Percentiles rank a stretch among this genome's conserved stretches.
Evolutionary conservation across 179 eudicot species (phyloP).

Genomic region (Heliamphora pulchella): DNA sequence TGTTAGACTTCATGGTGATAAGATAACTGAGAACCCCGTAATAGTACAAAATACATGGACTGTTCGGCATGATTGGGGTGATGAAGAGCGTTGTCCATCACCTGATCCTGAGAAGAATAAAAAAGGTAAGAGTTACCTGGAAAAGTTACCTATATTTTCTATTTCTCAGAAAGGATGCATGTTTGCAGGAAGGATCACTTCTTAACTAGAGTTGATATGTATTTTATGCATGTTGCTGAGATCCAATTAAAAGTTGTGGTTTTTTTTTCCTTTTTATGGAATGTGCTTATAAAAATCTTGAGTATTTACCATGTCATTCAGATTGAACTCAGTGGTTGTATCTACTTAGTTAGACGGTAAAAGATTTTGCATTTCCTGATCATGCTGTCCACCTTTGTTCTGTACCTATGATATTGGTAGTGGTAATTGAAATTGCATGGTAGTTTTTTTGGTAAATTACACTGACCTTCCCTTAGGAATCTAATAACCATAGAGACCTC

Average conservation of each 20-base stretch:
- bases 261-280: background rate
- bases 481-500: too few species aligned
- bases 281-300: background rate
- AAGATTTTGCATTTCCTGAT: background rate
- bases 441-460: background rate
- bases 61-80: constrained; percentile 84
- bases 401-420: background rate
- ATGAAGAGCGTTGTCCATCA: constrained; percentile 85
- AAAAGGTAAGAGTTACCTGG: constrained; percentile 45
- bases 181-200: background rate
- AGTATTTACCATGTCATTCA: background rate
- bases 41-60: constrained; percentile 98
- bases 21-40: constrained; percentile 80
- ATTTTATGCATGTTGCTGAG: background rate
- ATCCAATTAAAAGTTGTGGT: background rate
- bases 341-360: background rate
- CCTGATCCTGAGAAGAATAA: constrained; percentile 43
- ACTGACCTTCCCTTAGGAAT: too few species aligned
- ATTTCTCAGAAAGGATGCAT: background rate
- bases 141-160: background rate
- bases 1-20: constrained; percentile 88
- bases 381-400: background rate
- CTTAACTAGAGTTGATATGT: background rate
- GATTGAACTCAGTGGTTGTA: background rate
- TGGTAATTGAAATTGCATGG: constrained; percentile 4